Evolutionary conservation across 768 basidiomycete genomes (phyloP).

Genomic region (Phaffia australis): DNA sequence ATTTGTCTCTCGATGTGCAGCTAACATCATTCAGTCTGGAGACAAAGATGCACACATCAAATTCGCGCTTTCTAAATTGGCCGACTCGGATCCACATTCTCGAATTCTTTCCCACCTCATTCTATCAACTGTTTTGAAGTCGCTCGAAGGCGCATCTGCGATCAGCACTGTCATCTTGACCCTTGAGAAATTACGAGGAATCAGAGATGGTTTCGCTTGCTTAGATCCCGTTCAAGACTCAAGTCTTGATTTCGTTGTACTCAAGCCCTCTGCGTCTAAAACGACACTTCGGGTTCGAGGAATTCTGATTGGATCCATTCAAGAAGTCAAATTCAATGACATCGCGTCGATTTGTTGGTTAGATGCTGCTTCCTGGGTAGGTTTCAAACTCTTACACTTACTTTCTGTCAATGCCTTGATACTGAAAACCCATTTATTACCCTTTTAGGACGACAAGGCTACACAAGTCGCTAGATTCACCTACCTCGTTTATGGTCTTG

Average conservation of each 20-base stretch:
- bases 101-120: conserved; percentile 54
- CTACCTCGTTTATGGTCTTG: conserved; percentile 55
- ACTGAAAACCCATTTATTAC: too few species aligned
- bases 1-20: conserved; percentile 38
- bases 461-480: conserved; percentile 51
- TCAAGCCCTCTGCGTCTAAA: conserved; percentile 26
- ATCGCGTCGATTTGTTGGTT: conserved; percentile 26
- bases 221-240: conserved; percentile 1
- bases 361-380: conserved; percentile 10
- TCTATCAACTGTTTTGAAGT: conserved; percentile 50
- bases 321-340: conserved; percentile 27
- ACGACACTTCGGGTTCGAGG: conserved; percentile 28
- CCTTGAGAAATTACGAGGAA: conserved; percentile 22
- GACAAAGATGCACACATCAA: conserved; percentile 43
- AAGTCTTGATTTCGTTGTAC: conserved; percentile 18
- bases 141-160: conserved; percentile 51
- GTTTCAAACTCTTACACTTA: neutral
- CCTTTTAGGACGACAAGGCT: neutral
- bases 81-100: conserved; percentile 46
- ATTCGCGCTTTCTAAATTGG: conserved; percentile 47
- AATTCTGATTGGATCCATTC: conserved; percentile 29
- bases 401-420: too few species aligned
- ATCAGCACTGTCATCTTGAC: conserved; percentile 45
- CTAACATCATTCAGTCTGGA: conserved; percentile 53
- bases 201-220: conserved; percentile 12